Percentiles rank a stretch among this genome's conserved stretches.
phyloP scores from a whole-genome alignment of 768 basidiomycete genomes.

The Trametes villosa region DNA sequence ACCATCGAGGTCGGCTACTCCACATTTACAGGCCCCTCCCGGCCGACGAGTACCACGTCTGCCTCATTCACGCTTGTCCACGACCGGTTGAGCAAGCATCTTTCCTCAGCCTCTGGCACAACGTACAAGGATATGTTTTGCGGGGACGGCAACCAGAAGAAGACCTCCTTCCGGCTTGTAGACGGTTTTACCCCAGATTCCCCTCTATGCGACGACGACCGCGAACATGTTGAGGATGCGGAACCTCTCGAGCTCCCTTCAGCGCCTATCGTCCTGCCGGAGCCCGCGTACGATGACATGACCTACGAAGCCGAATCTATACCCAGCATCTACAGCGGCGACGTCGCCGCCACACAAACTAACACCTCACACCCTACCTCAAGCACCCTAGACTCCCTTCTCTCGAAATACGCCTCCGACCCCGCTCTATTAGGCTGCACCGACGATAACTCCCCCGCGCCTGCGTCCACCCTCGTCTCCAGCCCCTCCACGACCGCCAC shows the following conservation, averaged over 20 bases:
- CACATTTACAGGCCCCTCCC: not conserved
- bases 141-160: not conserved
- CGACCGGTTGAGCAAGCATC: conserved; percentile 8
- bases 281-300: too few relatives aligned
- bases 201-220: not conserved
- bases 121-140: not conserved
- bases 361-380: not conserved
- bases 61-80: conserved; percentile 16
- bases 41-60: conserved; percentile 1
- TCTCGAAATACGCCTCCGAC: not conserved
- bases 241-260: too few relatives aligned
- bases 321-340: not conserved
- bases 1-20: not conserved
- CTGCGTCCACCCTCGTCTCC: not conserved
- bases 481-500: not conserved
- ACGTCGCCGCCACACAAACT: not conserved
- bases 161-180: not conserved
- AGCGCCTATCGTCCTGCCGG: too few relatives aligned
- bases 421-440: not conserved
- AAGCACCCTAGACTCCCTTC: conserved; percentile 1
- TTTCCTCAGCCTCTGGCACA: not conserved
- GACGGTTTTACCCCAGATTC: not conserved
- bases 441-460: not conserved
- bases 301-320: too few relatives aligned
- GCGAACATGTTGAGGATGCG: not conserved